Percentiles rank a stretch among this genome's conserved stretches.
Conservation (phyloP, 2,329 filamentous ascomycete genomes). For the Colletotrichum spaethianum region DNA sequence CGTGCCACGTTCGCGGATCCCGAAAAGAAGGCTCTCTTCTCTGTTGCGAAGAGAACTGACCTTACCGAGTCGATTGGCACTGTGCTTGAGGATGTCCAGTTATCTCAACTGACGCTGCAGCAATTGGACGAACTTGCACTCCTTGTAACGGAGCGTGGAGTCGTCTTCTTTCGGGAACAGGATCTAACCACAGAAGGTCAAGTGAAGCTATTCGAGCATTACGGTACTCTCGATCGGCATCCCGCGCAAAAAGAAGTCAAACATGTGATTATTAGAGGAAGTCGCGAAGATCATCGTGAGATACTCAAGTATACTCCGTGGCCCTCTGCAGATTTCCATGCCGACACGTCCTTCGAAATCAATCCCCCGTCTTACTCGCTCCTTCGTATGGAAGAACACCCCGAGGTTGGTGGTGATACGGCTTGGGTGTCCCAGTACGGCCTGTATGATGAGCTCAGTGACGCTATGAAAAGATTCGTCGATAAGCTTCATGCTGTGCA, state of each 20-base stretch:
- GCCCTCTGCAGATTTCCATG: conserved; percentile 62
- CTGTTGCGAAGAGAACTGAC: conserved; percentile 54
- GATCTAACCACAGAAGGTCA: conserved; percentile 60
- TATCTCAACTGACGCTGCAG: conserved; percentile 58
- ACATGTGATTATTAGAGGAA: conserved; percentile 61
- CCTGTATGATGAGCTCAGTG: conserved; percentile 60
- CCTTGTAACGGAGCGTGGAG: conserved; percentile 61
- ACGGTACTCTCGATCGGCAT: conserved; percentile 62
- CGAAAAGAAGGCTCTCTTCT: conserved; percentile 58
- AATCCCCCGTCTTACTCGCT: conserved; percentile 66
- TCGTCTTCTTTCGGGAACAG: conserved; percentile 64
- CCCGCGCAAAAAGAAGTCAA: conserved; percentile 58
- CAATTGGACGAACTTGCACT: conserved; percentile 67
- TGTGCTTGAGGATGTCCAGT: conserved; percentile 56
- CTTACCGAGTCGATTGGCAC: conserved; percentile 53
- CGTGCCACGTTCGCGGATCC: conserved; percentile 49
- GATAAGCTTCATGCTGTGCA: conserved; percentile 62
- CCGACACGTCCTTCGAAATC: conserved; percentile 65
- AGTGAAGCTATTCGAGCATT: conserved; percentile 62
- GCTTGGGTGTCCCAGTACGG: conserved; percentile 63
- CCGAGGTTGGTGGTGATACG: conserved; percentile 62
- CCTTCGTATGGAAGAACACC: conserved; percentile 66
- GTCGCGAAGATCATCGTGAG: conserved; percentile 60
- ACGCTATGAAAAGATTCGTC: conserved; percentile 47
- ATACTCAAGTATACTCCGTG: conserved; percentile 62